A percentile compares a stretch with the other conserved stretches of the same genome.
Conservation (phyloP, 1,284 basidiomycete genomes). For the Ceratobasidium sp. region DNA sequence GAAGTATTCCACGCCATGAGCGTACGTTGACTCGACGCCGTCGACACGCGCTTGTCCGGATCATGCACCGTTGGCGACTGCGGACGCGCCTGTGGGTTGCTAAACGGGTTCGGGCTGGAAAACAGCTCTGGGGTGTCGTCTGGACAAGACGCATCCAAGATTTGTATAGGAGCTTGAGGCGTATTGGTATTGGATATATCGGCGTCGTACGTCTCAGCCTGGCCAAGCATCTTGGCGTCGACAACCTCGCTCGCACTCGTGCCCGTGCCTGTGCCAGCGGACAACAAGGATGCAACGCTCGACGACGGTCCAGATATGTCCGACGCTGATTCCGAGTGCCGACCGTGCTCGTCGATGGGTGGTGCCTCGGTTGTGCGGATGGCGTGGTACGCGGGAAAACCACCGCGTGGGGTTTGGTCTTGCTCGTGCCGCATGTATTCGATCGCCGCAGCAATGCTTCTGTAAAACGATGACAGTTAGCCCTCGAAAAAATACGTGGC, state of each 20-base stretch:
- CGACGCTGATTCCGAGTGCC: slow-evolving; percentile 24
- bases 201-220: slow-evolving; percentile 4
- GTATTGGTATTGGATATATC: slow-evolving; percentile 24
- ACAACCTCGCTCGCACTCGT: slow-evolving; percentile 36
- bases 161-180: not conserved
- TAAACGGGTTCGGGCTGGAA: not conserved
- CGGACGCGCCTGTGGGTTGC: slow-evolving; percentile 26
- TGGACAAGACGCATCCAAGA: not conserved
- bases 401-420: slow-evolving; percentile 26
- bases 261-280: slow-evolving; percentile 5
- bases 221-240: not conserved
- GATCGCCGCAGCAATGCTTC: slow-evolving; percentile 43
- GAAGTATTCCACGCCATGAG: slow-evolving; percentile 22
- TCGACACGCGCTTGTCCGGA: slow-evolving; percentile 44
- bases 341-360: slow-evolving; percentile 7
- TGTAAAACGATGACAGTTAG: slow-evolving; percentile 30
- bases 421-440: slow-evolving; percentile 44
- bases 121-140: not conserved
- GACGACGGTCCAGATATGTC: slow-evolving; percentile 35
- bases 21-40: slow-evolving; percentile 41
- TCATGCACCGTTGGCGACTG: slow-evolving; percentile 29
- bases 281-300: slow-evolving; percentile 40
- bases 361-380: slow-evolving; percentile 4
- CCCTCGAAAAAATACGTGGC: not conserved
- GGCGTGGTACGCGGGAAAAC: slow-evolving; percentile 21